phyloP scores from a whole-genome alignment of 371 early-diverging fungal species.

The Syncephalis plumigaleata region DNA sequence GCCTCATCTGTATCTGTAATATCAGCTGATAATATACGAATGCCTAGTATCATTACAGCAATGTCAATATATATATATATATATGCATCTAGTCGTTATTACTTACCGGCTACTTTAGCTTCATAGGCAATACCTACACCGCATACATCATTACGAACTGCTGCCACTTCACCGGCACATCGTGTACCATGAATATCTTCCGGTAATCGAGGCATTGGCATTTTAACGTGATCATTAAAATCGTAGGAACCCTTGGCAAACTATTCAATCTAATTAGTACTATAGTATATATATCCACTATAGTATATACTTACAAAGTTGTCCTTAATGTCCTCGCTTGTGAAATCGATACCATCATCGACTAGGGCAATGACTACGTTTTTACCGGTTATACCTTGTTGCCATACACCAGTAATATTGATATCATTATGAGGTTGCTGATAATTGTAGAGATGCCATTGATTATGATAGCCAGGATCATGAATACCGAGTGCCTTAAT shows the following conservation, averaged over 20 bases:
- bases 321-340: constrained; percentile 60
- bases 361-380: constrained; percentile 74
- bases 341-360: constrained; percentile 88
- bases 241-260: constrained; percentile 79
- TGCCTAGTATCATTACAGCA: constrained; percentile 14
- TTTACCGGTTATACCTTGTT: constrained; percentile 72
- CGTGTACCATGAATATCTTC: constrained; percentile 93
- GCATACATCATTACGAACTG: constrained; percentile 70
- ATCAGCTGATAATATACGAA: constrained; percentile 78
- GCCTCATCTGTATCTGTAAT: constrained; percentile 87
- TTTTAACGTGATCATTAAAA: constrained; percentile 60
- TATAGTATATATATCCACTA: not conserved
- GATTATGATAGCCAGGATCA: constrained; percentile 69
- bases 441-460: constrained; percentile 33
- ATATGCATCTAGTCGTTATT: too few species aligned
- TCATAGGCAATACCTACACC: constrained; percentile 92
- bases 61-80: not conserved
- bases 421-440: constrained; percentile 72
- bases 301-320: constrained; percentile 57
- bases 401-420: constrained; percentile 87
- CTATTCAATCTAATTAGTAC: constrained; percentile 14
- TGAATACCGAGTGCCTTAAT: constrained; percentile 4
- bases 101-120: constrained; percentile 63
- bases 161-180: constrained; percentile 95
- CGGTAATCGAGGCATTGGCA: constrained; percentile 55